Percentiles rank a stretch among this genome's conserved stretches.
Conservation (phyloP, 2,329 filamentous ascomycete genomes). For the Emmonsia crescens region DNA sequence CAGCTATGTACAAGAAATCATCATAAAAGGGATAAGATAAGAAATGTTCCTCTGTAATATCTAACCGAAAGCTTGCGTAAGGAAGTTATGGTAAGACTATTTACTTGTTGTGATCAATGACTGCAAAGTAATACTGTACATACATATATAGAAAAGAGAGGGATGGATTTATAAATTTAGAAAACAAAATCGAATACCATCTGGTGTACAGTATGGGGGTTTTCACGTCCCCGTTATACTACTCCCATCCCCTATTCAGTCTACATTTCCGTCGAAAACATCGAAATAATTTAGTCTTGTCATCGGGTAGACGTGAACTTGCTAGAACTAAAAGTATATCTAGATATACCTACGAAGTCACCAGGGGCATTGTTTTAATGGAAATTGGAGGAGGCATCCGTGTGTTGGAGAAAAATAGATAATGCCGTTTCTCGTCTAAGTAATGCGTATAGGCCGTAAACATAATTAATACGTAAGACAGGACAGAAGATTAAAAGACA, state of each 20-base stretch:
- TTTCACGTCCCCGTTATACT: background rate
- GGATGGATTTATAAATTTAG: background rate
- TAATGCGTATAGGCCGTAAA: background rate
- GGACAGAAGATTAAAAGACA: background rate
- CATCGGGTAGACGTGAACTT: background rate
- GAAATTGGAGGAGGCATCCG: background rate
- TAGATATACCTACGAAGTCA: background rate
- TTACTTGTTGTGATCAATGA: background rate
- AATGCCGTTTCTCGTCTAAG: background rate
- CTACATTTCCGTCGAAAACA: background rate
- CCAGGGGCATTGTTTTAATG: background rate
- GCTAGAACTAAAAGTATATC: background rate
- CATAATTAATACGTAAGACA: background rate
- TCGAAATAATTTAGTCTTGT: background rate
- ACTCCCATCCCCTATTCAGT: background rate
- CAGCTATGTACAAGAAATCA: background rate
- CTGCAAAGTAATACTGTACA: background rate
- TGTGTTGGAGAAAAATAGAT: too few relatives aligned
- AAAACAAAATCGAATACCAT: background rate
- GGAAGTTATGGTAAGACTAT: background rate
- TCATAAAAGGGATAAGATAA: background rate
- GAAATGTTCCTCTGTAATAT: background rate
- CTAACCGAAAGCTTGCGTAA: background rate
- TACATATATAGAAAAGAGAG: background rate
- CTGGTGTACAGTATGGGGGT: background rate